These are phyloP conservation scores for Davidsoniella virescens DNA, from an alignment of 2,329 filamentous ascomycete species.

Conservation along the genomic window DNA sequence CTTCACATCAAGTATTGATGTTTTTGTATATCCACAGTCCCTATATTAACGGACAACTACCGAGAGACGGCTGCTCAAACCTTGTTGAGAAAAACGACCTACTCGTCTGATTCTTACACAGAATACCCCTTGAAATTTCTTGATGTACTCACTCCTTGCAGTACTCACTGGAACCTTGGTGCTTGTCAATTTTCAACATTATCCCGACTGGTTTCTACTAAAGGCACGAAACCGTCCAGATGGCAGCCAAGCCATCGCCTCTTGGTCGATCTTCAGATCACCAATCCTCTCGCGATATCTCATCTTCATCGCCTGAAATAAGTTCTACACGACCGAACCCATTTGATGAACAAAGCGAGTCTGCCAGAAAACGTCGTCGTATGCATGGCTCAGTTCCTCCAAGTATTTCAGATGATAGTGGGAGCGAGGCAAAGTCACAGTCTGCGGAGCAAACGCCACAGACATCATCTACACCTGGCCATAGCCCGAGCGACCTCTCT, in stretches of 20 bases:
- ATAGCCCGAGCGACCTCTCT: not conserved
- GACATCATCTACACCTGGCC: constrained; percentile 14
- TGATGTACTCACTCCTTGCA: too few relatives aligned
- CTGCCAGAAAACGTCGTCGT: constrained; percentile 44
- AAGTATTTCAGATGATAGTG: constrained; percentile 33
- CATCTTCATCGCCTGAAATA: constrained; percentile 42
- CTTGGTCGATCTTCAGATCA: not conserved
- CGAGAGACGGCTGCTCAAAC: too few relatives aligned
- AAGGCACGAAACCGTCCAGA: not conserved
- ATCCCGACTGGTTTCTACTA: too few relatives aligned
- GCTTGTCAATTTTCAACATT: too few relatives aligned
- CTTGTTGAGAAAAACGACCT: too few relatives aligned
- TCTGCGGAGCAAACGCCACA: constrained; percentile 23
- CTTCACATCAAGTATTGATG: too few relatives aligned
- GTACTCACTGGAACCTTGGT: too few relatives aligned
- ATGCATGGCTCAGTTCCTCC: constrained; percentile 40
- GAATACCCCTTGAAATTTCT: too few relatives aligned
- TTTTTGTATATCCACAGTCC: too few relatives aligned
- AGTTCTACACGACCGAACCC: constrained; percentile 47
- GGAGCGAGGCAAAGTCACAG: constrained; percentile 22
- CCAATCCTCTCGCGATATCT: constrained; percentile 25
- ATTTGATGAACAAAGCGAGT: constrained; percentile 40
- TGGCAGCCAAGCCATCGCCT: not conserved
- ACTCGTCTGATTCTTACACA: too few relatives aligned
- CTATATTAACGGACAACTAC: too few relatives aligned